Evolutionary conservation across 345 rosid species (phyloP).

Genomic region (Arabidopsis arenosa): DNA sequence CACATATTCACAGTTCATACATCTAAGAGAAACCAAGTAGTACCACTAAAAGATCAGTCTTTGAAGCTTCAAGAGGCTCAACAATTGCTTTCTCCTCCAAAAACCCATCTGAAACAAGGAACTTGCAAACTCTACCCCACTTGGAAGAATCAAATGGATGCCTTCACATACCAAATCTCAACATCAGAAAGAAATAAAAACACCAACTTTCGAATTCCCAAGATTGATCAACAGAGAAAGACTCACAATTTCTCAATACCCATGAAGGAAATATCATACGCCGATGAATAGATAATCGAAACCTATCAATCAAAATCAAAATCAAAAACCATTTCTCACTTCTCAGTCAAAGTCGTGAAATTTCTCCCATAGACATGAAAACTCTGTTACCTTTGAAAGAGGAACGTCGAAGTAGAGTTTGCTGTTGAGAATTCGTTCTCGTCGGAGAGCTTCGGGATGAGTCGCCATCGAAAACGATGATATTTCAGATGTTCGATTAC

Average conservation of each 20-base stretch:
- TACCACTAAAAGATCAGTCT: slow-evolving; percentile 92
- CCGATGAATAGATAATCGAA: slow-evolving; percentile 78
- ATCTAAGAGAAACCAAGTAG: slow-evolving; percentile 40
- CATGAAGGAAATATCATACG: slow-evolving; percentile 73
- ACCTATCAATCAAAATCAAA: slow-evolving; percentile 48
- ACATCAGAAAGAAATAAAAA: background rate
- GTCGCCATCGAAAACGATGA: slow-evolving; percentile 44
- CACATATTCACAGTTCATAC: background rate
- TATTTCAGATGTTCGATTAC: slow-evolving; percentile 32
- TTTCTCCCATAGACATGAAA: too few relatives aligned
- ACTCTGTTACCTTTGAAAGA: slow-evolving; percentile 54
- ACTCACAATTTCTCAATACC: slow-evolving; percentile 93
- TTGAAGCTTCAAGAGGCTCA: slow-evolving; percentile 84
- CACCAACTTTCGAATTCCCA: background rate
- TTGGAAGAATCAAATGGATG: slow-evolving; percentile 95
- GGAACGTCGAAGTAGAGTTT: slow-evolving; percentile 75
- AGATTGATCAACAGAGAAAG: background rate
- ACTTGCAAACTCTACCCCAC: slow-evolving; percentile 85
- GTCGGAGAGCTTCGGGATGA: slow-evolving; percentile 60
- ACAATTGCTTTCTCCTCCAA: slow-evolving; percentile 60
- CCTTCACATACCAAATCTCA: slow-evolving; percentile 50
- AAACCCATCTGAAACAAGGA: slow-evolving; percentile 61
- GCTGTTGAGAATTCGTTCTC: slow-evolving; percentile 67
- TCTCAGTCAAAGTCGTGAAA: slow-evolving; percentile 5
- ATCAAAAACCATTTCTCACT: too few relatives aligned